Base-by-base conservation (phyloP, 1,139 yeast genomes). In the Yamadazyma triangularis region DNA sequence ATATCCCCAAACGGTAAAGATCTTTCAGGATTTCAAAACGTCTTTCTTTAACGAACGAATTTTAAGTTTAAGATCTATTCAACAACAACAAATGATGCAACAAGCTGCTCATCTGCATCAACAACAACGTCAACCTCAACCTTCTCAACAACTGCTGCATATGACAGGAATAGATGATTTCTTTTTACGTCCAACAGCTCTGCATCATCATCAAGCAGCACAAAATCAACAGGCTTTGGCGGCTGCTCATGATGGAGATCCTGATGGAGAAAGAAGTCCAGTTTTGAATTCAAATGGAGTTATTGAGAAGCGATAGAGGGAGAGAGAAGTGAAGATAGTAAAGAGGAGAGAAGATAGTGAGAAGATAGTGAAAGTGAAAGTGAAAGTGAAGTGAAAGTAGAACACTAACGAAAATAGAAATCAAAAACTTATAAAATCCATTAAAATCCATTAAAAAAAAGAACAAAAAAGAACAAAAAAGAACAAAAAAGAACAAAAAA, bases 21-120 rank as follows among this genome's bases (percentile, higher is more conserved):
- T 70, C 3, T 73, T 73, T 41, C 76, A 73, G 32, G 68, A 64
- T 30, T 71, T 74, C 48, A 73, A 73, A 42, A 56, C 55, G 22
- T 60, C 73, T 15, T 73, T 74, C 40, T 63, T 67, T 48, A 70
- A 70, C 36, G 79, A 74, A 45, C 53, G 75, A 38, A 56, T 68
- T 15, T 58, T 60, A 10, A 60, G 56, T 34, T 47, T 57, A 36
- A 47, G 70, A 28, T 47, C 62, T 4, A 40, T 48, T 23, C 53
- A 56, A 30, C 56, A 45, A 25, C 59, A 36, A 24, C 44, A 40
- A 25, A 41, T 40, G 25, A 45, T 34, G 27, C 50, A 43, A 27
- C 46, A 41, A 13, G 38, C 37, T 25, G 45, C 31, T n/a, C 44
- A 36, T 22, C 43, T 7, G 20, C 20, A 18, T 6, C 20, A 35